phyloP scores from a whole-genome alignment of 2,329 filamentous ascomycete species.

The Niveomyces coronatus region DNA sequence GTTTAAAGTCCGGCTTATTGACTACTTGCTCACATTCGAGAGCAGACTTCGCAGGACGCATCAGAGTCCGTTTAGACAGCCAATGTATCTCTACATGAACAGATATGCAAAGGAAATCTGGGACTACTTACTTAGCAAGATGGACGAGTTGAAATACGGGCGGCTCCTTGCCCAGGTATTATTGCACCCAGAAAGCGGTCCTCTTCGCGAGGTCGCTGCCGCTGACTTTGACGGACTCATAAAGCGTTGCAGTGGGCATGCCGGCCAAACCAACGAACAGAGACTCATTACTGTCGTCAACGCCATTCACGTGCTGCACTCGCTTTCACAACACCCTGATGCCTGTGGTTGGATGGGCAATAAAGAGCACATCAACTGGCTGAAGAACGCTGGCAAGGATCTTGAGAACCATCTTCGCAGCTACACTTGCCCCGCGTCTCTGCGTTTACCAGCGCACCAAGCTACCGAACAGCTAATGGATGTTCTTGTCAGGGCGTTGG shows the following conservation, averaged over 20 bases:
- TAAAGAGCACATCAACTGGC: conserved; percentile 48
- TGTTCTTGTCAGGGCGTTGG: conserved; percentile 72
- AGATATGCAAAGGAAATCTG: conserved; percentile 85
- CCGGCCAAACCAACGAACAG: conserved; percentile 58
- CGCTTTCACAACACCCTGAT: conserved; percentile 57
- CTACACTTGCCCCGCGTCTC: conserved; percentile 57
- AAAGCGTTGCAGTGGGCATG: conserved; percentile 52
- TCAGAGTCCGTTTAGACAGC: conserved; percentile 81
- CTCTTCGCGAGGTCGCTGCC: conserved; percentile 64
- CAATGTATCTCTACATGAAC: conserved; percentile 87
- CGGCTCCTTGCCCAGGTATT: conserved; percentile 86
- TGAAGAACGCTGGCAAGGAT: conserved; percentile 61
- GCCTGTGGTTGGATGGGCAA: conserved; percentile 63
- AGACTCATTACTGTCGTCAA: conserved; percentile 66
- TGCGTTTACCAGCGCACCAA: conserved; percentile 81
- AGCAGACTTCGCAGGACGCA: conserved; percentile 75
- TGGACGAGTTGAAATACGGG: conserved; percentile 80
- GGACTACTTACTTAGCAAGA: conserved; percentile 63
- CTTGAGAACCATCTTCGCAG: conserved; percentile 63
- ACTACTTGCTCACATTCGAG: conserved; percentile 84
- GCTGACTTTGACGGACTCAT: conserved; percentile 65
- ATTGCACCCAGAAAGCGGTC: conserved; percentile 60
- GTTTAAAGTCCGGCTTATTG: conserved; percentile 84
- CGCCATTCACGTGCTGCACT: conserved; percentile 73
- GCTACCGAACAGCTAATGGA: conserved; percentile 79